Base-by-base conservation (phyloP, 108 stramenopile genomes). In the Discostella pseudostelligera region DNA sequence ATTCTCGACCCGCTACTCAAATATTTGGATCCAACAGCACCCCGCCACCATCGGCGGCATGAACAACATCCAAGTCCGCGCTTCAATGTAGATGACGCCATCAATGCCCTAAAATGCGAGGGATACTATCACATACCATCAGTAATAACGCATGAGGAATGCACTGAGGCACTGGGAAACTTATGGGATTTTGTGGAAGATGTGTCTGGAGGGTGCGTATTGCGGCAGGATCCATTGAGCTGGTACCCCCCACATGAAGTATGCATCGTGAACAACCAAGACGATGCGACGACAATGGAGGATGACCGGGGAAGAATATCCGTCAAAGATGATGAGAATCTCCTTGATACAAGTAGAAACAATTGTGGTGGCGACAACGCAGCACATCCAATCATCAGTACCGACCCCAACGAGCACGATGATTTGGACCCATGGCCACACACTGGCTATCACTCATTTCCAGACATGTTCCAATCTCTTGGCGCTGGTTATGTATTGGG, bases 401-500 rank as follows among this genome's bases (percentile, higher is more conserved):
- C n/a, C 2, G 32, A 54, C 32, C 32, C 28, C 12, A 35, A 35
- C 25, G 35, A 6, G 53, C 4, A 51, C 7, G 37, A 59, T 39
- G 74, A 77, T 61, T 28, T 39, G 0, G 82, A 83, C 62, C 82
- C 82, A 17, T 83, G 76, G 77, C 82, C 82, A 19, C 62, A 79
- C 29, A 74, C 72, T 28, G 81, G 81, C 26, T 68, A 73, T 35
- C 42, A 39, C 1, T 70, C 72, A 8, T 69, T 59, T 32, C 51
- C 76, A 0, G 68, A 75, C 17, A 68, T 65, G 67, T 82, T 80
- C 59, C 83, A 82, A 57, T 78, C 80, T 0, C 21, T 80, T 1
- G 88, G 88, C 10, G 83, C 88, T 13, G 88, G 88, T 56, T 83
- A 70, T 69, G 49, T 89, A 1, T 53, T 83, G 12, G 81, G 83